Evolutionary conservation across 345 rosid species (phyloP).

Genomic region (Kandelia obovata): DNA sequence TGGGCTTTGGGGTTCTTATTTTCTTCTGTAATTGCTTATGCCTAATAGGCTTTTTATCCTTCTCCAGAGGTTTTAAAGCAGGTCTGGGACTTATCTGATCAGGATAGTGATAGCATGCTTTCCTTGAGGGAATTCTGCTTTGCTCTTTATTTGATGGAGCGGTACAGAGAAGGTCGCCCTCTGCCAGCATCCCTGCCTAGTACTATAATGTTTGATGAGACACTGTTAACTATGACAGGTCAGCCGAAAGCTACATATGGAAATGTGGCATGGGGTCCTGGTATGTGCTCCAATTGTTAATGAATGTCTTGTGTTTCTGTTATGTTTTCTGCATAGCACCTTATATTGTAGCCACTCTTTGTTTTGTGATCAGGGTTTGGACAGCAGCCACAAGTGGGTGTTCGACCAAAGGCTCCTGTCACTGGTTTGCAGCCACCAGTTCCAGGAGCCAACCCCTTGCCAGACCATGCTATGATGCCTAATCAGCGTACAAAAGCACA

Average conservation of each 20-base stretch:
- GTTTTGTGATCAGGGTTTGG: constrained; percentile 51
- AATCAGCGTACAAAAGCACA: constrained; percentile 54
- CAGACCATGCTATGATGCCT: constrained; percentile 36
- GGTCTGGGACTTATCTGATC: constrained; percentile 99
- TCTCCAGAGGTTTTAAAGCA: constrained; percentile 85
- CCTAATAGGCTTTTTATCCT: constrained; percentile 5
- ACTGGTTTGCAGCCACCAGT: constrained; percentile 70
- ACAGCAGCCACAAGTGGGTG: constrained; percentile 56
- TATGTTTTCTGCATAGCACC: constrained; percentile 16
- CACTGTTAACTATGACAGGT: constrained; percentile 79
- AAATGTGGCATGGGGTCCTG: constrained; percentile 77
- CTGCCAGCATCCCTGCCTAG: constrained; percentile 82
- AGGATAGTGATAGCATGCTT: constrained; percentile 97
- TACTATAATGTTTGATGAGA: constrained; percentile 76
- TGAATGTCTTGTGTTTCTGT: constrained; percentile 13
- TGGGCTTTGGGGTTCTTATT: not conserved
- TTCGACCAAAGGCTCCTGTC: constrained; percentile 47
- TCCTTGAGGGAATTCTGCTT: constrained; percentile 96
- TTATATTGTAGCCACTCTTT: constrained; percentile 20
- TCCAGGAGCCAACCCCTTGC: constrained; percentile 41
- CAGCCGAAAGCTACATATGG: constrained; percentile 60
- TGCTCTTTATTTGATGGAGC: constrained; percentile 96
- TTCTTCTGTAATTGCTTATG: not conserved
- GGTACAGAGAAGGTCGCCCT: constrained; percentile 85
- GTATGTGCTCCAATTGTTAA: constrained; percentile 39